These are phyloP conservation scores for Trichoderma afroharzianum DNA, from an alignment of 2,329 filamentous ascomycete species.

Conservation along the genomic window DNA sequence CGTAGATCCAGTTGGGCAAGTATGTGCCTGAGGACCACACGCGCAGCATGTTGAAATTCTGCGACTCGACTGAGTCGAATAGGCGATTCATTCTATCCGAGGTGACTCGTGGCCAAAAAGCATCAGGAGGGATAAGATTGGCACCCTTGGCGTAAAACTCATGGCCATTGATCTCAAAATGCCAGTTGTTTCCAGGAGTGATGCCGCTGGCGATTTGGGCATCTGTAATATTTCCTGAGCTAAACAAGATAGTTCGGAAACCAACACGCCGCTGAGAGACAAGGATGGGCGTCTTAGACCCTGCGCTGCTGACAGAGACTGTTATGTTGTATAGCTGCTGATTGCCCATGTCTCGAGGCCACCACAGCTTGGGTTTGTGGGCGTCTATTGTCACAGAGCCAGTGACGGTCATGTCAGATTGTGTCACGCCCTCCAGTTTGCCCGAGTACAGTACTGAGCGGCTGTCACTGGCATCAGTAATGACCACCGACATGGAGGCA, in stretches of 20 bases:
- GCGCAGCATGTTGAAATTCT: slow-evolving; percentile 61
- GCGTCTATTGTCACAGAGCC: slow-evolving; percentile 43
- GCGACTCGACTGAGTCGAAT: slow-evolving; percentile 46
- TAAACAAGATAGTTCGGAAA: slow-evolving; percentile 60
- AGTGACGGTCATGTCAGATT: slow-evolving; percentile 35
- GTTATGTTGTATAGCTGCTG: slow-evolving; percentile 57
- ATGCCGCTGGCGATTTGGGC: slow-evolving; percentile 52
- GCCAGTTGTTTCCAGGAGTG: slow-evolving; percentile 42
- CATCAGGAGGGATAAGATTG: slow-evolving; percentile 22
- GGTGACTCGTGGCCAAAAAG: slow-evolving; percentile 44
- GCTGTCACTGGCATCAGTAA: slow-evolving; percentile 41
- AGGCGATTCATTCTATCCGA: slow-evolving; percentile 46
- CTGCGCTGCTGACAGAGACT: slow-evolving; percentile 37
- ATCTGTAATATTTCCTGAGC: slow-evolving; percentile 51
- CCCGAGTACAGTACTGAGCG: slow-evolving; percentile 28
- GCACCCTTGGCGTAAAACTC: slow-evolving; percentile 52
- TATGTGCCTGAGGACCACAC: slow-evolving; percentile 61
- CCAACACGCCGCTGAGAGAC: slow-evolving; percentile 35
- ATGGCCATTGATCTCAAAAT: slow-evolving; percentile 63
- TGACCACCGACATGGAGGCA: slow-evolving; percentile 43
- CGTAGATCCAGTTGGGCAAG: slow-evolving; percentile 59
- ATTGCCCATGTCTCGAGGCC: slow-evolving; percentile 54
- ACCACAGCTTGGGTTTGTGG: slow-evolving; percentile 53
- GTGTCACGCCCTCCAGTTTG: slow-evolving; percentile 37
- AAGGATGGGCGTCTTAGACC: slow-evolving; percentile 38